Conservation (phyloP, 176 grass and related monocot genomes). For the Tuctoria greenei region DNA sequence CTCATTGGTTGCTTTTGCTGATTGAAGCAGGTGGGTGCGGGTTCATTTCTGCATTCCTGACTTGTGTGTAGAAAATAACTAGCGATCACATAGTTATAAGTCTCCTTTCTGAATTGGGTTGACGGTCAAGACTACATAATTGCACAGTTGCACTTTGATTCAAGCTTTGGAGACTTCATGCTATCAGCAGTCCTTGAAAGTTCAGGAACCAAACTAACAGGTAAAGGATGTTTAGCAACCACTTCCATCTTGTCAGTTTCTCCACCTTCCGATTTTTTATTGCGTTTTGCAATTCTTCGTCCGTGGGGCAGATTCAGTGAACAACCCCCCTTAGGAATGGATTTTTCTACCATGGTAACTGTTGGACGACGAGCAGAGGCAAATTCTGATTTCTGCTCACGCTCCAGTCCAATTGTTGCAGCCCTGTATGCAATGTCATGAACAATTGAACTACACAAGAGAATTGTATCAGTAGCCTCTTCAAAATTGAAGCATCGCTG, state of each 20-base stretch:
- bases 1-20: background rate
- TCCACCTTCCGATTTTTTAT: conserved; percentile 64
- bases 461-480: conserved; percentile 76
- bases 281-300: conserved; percentile 40
- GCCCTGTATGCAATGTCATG: conserved; percentile 76
- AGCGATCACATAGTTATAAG: background rate
- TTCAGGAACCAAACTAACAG: conserved; percentile 30
- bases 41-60: background rate
- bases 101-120: background rate
- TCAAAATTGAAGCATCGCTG: conserved; percentile 74
- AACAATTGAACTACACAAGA: conserved; percentile 80
- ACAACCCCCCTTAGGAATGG: conserved; percentile 35
- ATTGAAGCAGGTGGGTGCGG: conserved; percentile 20
- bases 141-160: conserved; percentile 93
- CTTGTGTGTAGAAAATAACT: background rate
- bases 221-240: conserved; percentile 33
- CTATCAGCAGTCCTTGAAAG: conserved; percentile 47
- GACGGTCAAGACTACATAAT: conserved; percentile 64
- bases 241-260: conserved; percentile 19
- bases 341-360: conserved; percentile 49
- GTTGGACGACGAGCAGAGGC: conserved; percentile 9
- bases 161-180: conserved; percentile 68
- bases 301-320: conserved; percentile 36
- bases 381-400: conserved; percentile 38
- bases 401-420: conserved; percentile 64